Conservation (phyloP, 306 rosid species). For the Spatholobus suberectus region DNA sequence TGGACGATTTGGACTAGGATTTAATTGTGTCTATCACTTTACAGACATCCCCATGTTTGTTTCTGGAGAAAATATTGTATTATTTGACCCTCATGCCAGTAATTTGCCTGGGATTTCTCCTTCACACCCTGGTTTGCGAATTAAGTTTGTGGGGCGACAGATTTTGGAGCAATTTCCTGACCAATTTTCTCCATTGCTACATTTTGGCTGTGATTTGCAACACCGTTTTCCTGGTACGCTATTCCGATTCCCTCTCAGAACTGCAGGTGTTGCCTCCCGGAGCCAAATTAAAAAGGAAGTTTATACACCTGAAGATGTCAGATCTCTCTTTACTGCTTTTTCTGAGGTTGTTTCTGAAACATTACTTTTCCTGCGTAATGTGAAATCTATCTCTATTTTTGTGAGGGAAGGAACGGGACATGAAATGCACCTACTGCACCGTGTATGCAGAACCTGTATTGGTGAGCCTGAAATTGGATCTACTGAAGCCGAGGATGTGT, state of each 20-base stretch:
- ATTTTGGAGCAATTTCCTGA: constrained; percentile 97
- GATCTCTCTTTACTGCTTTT: constrained; percentile 79
- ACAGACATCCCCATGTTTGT: constrained; percentile 95
- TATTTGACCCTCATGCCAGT: constrained; percentile 97
- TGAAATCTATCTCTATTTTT: constrained; percentile 81
- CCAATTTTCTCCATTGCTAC: constrained; percentile 90
- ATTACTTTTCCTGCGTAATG: constrained; percentile 81
- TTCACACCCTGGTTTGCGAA: constrained; percentile 94
- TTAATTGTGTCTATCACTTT: constrained; percentile 97
- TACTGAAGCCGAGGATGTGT: constrained; percentile 63
- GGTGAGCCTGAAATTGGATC: constrained; percentile 71
- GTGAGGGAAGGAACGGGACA: constrained; percentile 83
- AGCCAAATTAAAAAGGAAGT: constrained; percentile 96
- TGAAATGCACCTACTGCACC: constrained; percentile 85
- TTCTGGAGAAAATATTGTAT: constrained; percentile 93
- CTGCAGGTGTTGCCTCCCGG: constrained; percentile 77
- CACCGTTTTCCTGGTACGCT: constrained; percentile 90
- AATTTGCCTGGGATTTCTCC: constrained; percentile 99
- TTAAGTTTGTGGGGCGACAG: constrained; percentile 85
- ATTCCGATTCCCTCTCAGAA: constrained; percentile 95
- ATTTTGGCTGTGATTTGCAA: constrained; percentile 96
- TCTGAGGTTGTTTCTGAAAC: constrained; percentile 87
- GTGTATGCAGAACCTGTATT: constrained; percentile 63
- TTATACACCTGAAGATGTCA: constrained; percentile 86
- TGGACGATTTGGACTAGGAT: constrained; percentile 98